Evolutionary conservation across 139 green algal genomes (phyloP).

Genomic region (Coelastrella sp.): DNA sequence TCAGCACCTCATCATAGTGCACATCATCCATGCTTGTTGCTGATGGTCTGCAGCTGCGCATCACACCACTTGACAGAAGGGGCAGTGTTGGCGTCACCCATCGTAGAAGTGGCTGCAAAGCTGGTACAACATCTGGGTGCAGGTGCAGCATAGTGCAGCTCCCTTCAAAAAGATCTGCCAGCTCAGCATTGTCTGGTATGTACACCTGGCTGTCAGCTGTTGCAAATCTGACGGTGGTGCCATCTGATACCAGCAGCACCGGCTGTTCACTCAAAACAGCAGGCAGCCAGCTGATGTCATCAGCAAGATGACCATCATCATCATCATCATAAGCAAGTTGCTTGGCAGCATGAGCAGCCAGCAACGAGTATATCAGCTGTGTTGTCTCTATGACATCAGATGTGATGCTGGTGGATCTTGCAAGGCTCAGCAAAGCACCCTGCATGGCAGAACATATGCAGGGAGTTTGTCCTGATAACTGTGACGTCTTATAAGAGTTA

Average conservation of each 20-base stretch:
- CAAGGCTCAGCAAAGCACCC: too few relatives aligned
- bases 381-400: not conserved
- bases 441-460: too few relatives aligned
- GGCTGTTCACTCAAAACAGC: conserved; percentile 4
- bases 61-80: not conserved
- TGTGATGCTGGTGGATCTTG: conserved; percentile 14
- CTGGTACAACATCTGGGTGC: not conserved
- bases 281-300: not conserved
- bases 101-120: not conserved
- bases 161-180: not conserved
- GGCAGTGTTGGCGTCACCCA: conserved; percentile 3
- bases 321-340: too few relatives aligned
- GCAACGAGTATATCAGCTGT: not conserved
- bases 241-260: not conserved
- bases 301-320: too few relatives aligned
- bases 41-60: not conserved
- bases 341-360: not conserved
- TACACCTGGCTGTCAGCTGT: not conserved
- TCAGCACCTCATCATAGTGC: not conserved
- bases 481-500: too few relatives aligned
- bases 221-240: not conserved
- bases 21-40: not conserved
- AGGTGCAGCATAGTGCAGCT: conserved; percentile 12
- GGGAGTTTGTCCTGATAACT: too few relatives aligned
- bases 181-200: not conserved